Conservation (phyloP, 73 alveolate species). For the Paramecium biaurelia region DNA sequence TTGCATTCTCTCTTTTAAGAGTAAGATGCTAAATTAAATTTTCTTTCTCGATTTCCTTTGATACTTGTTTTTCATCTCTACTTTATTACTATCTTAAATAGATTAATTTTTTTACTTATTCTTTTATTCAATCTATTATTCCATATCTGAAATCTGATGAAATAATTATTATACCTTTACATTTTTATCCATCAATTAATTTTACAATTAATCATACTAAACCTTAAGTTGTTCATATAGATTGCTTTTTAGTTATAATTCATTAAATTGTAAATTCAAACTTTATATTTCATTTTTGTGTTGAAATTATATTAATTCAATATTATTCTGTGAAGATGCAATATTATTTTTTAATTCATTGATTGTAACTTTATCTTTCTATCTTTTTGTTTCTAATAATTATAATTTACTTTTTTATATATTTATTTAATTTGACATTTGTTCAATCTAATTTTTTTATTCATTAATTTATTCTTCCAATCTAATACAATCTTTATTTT, state of each 20-base stretch:
- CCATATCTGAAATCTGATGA: background rate
- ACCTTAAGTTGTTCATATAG: background rate
- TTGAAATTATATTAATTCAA: background rate
- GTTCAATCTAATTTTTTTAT: background rate
- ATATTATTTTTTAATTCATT: background rate
- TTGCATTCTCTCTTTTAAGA: slow-evolving; percentile 25
- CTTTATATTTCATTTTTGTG: background rate
- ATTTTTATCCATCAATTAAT: slow-evolving; percentile 2
- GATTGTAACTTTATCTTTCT: background rate
- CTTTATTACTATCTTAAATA: background rate
- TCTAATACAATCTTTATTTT: background rate
- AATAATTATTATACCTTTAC: background rate
- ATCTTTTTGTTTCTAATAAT: slow-evolving; percentile 7
- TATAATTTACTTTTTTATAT: background rate
- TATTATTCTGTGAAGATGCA: background rate
- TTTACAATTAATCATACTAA: background rate
- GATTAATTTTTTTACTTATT: background rate
- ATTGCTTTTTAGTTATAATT: background rate
- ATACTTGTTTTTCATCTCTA: background rate
- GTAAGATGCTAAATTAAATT: slow-evolving; percentile 9
- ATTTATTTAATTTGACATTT: background rate
- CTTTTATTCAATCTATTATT: background rate
- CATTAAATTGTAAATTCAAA: background rate
- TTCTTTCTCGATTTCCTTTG: background rate
- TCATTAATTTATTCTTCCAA: background rate